phyloP scores from a whole-genome alignment of 345 rosid species.

The Citrus inodora region DNA sequence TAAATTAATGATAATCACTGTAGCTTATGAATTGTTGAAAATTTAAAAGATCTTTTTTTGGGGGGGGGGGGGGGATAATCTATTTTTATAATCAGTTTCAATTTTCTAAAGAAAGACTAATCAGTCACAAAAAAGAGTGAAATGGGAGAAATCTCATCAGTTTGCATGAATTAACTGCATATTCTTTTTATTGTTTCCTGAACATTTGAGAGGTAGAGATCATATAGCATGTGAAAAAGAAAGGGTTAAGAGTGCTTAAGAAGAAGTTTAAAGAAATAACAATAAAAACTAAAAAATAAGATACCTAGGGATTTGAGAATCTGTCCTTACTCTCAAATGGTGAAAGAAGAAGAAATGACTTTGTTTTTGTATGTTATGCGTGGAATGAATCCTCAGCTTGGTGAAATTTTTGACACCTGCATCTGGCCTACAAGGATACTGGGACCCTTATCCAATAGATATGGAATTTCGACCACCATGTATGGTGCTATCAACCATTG shows the following conservation, averaged over 20 bases:
- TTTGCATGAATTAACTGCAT: neutral
- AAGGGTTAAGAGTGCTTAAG: neutral
- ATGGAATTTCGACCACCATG: conserved; percentile 99
- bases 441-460: conserved; percentile 98
- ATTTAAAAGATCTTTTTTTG: neutral
- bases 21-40: neutral
- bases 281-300: neutral
- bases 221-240: too few species aligned
- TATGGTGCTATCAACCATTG: conserved; percentile 89
- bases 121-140: neutral
- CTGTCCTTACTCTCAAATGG: neutral
- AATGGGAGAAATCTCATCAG: neutral
- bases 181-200: neutral
- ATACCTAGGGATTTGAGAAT: neutral
- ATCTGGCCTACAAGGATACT: conserved; percentile 89
- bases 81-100: neutral
- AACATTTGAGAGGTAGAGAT: too few species aligned
- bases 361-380: neutral
- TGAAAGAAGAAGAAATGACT: conserved; percentile 2
- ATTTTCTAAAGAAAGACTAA: neutral
- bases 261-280: neutral
- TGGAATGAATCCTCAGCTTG: conserved; percentile 47
- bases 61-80: neutral
- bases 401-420: conserved; percentile 90
- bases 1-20: neutral